These are phyloP conservation scores for Fusarium succisae DNA, from an alignment of 2,329 filamentous ascomycete species.

Conservation along the genomic window DNA sequence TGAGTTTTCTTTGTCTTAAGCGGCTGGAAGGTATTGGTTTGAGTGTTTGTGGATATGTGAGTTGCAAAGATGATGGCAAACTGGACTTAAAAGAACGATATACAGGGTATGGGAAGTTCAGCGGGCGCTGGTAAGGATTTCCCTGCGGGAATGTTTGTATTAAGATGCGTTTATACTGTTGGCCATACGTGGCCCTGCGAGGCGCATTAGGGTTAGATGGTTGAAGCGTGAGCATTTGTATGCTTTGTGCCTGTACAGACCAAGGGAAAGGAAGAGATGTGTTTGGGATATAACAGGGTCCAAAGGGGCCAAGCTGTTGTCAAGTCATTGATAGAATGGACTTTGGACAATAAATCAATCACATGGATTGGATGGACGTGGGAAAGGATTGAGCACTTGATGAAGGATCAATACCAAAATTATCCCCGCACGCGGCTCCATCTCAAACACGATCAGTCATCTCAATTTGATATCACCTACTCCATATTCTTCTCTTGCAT, in stretches of 20 bases:
- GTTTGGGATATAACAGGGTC: not conserved
- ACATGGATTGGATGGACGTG: not conserved
- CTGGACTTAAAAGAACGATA: slow-evolving; percentile 10
- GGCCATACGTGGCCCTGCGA: slow-evolving; percentile 8
- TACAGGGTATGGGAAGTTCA: slow-evolving; percentile 23
- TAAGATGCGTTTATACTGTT: slow-evolving; percentile 16
- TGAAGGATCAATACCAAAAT: slow-evolving; percentile 39
- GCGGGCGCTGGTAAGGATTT: slow-evolving; percentile 37
- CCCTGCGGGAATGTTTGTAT: slow-evolving; percentile 8
- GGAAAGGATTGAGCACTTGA: not conserved
- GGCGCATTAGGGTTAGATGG: slow-evolving; percentile 31
- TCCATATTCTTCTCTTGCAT: not conserved
- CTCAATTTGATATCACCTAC: not conserved
- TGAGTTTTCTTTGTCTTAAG: slow-evolving; percentile 14
- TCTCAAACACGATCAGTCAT: not conserved
- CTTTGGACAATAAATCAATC: not conserved
- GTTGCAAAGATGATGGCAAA: slow-evolving; percentile 26
- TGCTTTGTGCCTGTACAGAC: slow-evolving; percentile 18
- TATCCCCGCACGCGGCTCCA: slow-evolving; percentile 49
- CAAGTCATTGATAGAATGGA: slow-evolving; percentile 9
- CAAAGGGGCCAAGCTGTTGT: not conserved
- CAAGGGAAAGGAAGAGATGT: not conserved
- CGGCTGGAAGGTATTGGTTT: not conserved
- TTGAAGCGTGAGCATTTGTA: slow-evolving; percentile 10
- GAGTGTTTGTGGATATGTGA: slow-evolving; percentile 25